A percentile compares a stretch with the other conserved stretches of the same genome.
These are phyloP conservation scores for Alternaria sp. DNA, from an alignment of 2,329 filamentous ascomycete genomes.

Conservation along the genomic window DNA sequence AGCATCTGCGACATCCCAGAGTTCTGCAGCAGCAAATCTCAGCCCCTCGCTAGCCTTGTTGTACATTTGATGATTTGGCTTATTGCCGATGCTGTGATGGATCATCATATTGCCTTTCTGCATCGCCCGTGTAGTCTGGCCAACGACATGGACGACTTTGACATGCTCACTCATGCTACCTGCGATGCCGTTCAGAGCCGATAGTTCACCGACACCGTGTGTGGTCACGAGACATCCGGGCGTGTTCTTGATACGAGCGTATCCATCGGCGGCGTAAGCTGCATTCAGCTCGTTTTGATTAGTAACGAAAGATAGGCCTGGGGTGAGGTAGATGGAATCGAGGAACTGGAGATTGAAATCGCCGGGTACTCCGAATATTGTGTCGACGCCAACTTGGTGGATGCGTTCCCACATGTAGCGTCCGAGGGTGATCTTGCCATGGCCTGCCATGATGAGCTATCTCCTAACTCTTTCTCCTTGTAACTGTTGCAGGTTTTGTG, in stretches of 20 bases:
- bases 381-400: constrained; percentile 52
- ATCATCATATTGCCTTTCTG: constrained; percentile 56
- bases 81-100: constrained; percentile 54
- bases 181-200: constrained; percentile 56
- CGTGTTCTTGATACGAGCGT: constrained; percentile 63
- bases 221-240: constrained; percentile 63
- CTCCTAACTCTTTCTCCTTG: not conserved
- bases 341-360: constrained; percentile 58
- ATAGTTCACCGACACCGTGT: constrained; percentile 65
- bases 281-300: constrained; percentile 68
- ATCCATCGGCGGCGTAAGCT: constrained; percentile 66
- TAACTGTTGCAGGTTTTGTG: not conserved
- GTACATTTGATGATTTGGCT: constrained; percentile 54
- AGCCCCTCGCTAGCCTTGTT: constrained; percentile 51
- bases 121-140: constrained; percentile 54
- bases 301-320: constrained; percentile 57
- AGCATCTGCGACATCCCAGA: constrained; percentile 52
- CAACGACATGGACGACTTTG: constrained; percentile 57
- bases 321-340: constrained; percentile 53
- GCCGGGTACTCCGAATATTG: constrained; percentile 55
- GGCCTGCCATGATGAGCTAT: constrained; percentile 7
- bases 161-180: constrained; percentile 56
- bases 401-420: constrained; percentile 55
- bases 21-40: constrained; percentile 51
- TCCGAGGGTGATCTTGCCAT: constrained; percentile 50